These are phyloP conservation scores for Rossbeevera mucosa DNA, from an alignment of 768 basidiomycete genomes.

Conservation along the genomic window DNA sequence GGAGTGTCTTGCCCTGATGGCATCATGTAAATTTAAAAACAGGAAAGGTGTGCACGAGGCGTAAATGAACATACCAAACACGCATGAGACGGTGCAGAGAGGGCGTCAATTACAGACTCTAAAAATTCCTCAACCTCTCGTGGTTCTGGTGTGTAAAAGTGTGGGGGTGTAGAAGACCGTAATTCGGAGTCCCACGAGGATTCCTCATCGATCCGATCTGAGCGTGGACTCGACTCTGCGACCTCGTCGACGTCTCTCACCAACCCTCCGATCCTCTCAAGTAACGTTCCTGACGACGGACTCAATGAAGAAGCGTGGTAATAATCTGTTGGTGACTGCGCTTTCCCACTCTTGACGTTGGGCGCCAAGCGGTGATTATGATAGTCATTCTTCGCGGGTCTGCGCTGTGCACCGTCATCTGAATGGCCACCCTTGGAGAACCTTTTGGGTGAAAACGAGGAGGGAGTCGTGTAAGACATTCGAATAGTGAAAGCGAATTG, in stretches of 20 bases:
- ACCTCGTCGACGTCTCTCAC: conserved; percentile 1
- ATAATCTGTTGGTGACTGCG: neutral
- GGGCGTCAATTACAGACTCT: conserved; percentile 22
- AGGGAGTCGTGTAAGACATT: conserved; percentile 1
- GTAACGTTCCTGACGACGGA: conserved; percentile 11
- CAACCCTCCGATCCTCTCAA: conserved; percentile 20
- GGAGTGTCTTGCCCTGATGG: conserved; percentile 10
- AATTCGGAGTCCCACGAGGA: neutral
- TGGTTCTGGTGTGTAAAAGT: conserved; percentile 18
- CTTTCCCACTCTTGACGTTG: conserved; percentile 9
- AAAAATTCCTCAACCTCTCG: conserved; percentile 25
- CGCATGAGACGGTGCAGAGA: neutral
- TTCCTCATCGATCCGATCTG: conserved; percentile 9
- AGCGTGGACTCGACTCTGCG: neutral
- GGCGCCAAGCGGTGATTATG: neutral
- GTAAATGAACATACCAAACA: conserved; percentile 19
- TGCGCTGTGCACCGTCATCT: neutral
- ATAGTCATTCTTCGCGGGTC: neutral
- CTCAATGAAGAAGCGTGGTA: conserved; percentile 11
- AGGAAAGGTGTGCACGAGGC: conserved; percentile 1
- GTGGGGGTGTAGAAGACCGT: conserved; percentile 5
- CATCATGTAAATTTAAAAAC: conserved; percentile 5
- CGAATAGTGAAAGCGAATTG: neutral
- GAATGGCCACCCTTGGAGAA: neutral
- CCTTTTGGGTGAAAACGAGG: conserved; percentile 1